Evolutionary conservation across 1,284 basidiomycete genomes (phyloP).

Genomic region (Termitomyces sp.): DNA sequence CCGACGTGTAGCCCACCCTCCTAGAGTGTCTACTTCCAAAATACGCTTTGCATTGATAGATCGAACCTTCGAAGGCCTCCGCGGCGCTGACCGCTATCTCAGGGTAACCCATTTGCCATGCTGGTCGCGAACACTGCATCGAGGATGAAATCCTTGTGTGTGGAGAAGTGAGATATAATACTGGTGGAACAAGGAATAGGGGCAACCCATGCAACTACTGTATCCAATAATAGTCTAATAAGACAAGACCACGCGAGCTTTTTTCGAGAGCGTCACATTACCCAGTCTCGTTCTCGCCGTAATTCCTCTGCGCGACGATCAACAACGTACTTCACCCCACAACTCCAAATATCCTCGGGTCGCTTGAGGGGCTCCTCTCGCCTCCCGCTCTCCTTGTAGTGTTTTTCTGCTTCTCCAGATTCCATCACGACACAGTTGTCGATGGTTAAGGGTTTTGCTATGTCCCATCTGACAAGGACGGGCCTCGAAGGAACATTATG

Average conservation of each 20-base stretch:
- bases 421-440: constrained; percentile 85
- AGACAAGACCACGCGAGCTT: not conserved
- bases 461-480: constrained; percentile 78
- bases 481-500: constrained; percentile 68
- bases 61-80: constrained; percentile 47
- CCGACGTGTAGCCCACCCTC: constrained; percentile 37
- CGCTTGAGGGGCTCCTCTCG: constrained; percentile 24
- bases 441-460: constrained; percentile 49
- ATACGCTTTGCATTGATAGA: constrained; percentile 47
- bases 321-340: constrained; percentile 52
- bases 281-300: constrained; percentile 42
- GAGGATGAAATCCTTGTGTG: constrained; percentile 35
- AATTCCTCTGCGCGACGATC: constrained; percentile 48
- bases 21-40: constrained; percentile 59
- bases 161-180: constrained; percentile 57
- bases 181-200: too few relatives aligned
- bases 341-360: constrained; percentile 62
- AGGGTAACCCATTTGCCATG: constrained; percentile 38
- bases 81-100: constrained; percentile 49
- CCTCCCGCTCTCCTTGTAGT: constrained; percentile 48
- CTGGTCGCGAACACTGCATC: constrained; percentile 39
- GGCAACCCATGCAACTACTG: too few relatives aligned
- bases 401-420: constrained; percentile 64
- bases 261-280: constrained; percentile 16
- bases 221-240: not conserved